phyloP scores from a whole-genome alignment of 768 basidiomycete genomes.

The Russula lepida region DNA sequence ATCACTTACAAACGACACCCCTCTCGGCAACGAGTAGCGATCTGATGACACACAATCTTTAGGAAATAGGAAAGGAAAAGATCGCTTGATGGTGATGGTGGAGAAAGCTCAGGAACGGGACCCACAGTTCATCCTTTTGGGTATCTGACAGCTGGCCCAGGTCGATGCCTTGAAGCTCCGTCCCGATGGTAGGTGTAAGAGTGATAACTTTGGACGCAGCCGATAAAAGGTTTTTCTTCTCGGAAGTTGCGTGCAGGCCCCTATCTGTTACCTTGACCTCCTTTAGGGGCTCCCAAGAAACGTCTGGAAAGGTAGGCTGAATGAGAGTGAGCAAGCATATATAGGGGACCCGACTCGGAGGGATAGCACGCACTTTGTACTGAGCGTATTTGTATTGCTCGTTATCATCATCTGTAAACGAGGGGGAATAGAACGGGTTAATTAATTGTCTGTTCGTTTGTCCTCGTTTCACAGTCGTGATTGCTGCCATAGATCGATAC shows the following conservation, averaged over 20 bases:
- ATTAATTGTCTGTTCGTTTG: constrained; percentile 25
- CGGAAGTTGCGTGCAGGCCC: constrained; percentile 57
- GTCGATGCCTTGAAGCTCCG: constrained; percentile 67
- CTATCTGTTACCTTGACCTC: constrained; percentile 57
- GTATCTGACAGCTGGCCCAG: constrained; percentile 53
- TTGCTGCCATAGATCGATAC: constrained; percentile 7
- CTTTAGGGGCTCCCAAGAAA: constrained; percentile 56
- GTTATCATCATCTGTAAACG: constrained; percentile 33
- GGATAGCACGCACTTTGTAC: constrained; percentile 43
- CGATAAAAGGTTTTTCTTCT: constrained; percentile 54
- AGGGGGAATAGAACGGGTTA: constrained; percentile 66
- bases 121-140: constrained; percentile 77
- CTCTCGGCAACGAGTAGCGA: constrained; percentile 69
- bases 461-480: neutral
- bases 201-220: constrained; percentile 62
- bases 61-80: too few relatives aligned
- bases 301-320: constrained; percentile 56
- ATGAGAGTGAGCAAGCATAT: neutral
- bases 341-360: neutral
- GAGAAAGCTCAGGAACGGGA: neutral
- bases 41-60: constrained; percentile 28
- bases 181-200: constrained; percentile 65
- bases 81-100: neutral
- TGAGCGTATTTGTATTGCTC: constrained; percentile 44
- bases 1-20: constrained; percentile 59